These are phyloP conservation scores for Phenoliferia sp. DNA, from an alignment of 1,284 basidiomycete genomes.

Conservation along the genomic window DNA sequence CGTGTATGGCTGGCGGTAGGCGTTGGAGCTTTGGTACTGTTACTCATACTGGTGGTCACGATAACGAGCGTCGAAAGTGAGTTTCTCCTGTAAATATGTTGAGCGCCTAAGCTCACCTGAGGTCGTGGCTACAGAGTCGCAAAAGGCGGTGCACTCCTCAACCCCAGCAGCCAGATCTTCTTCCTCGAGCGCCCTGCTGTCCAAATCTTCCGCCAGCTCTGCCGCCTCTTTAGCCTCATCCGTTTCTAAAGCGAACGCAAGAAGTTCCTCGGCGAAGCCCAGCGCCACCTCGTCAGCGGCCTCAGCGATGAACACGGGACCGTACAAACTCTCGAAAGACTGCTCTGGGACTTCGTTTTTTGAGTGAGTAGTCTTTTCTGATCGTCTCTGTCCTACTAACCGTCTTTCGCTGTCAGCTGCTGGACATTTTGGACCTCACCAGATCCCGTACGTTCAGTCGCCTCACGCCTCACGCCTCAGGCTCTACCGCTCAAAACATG, in stretches of 20 bases:
- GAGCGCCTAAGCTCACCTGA: too few species aligned
- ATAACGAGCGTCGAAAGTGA: not conserved
- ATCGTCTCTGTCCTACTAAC: not conserved
- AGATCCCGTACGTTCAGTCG: not conserved
- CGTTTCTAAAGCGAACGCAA: too few species aligned
- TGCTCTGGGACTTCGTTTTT: conserved; percentile 14
- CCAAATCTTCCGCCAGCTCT: too few species aligned
- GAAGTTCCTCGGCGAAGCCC: not conserved
- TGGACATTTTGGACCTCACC: not conserved
- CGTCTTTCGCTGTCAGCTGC: not conserved
- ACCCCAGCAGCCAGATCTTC: too few species aligned
- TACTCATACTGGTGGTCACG: not conserved
- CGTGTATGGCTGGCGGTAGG: not conserved
- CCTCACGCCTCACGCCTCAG: not conserved
- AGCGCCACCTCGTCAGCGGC: not conserved
- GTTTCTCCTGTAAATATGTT: too few species aligned
- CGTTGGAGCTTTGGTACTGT: not conserved
- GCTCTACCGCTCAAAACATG: not conserved
- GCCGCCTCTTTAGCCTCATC: too few species aligned
- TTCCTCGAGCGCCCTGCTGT: too few species aligned
- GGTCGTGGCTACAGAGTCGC: too few species aligned
- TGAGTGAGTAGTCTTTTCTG: conserved; percentile 14
- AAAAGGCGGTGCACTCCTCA: too few species aligned
- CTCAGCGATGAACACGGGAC: conserved; percentile 3
- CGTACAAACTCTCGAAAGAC: conserved; percentile 8